Conservation (phyloP, 306 rosid species). For the Trichosanthes cucumerina region DNA sequence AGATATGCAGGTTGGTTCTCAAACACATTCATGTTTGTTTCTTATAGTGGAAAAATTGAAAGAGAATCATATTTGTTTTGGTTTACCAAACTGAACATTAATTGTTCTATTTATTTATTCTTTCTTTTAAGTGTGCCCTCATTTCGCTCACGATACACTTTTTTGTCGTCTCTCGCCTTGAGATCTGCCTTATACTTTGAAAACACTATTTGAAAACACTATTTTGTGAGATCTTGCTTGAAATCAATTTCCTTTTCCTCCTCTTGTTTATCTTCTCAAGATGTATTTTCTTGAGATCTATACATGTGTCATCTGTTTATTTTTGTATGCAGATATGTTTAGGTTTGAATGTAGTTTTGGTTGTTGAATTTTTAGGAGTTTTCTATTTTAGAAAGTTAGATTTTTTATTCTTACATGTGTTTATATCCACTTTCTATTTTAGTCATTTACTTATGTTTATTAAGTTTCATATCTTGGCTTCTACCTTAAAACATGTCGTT, state of each 20-base stretch:
- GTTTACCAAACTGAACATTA: neutral
- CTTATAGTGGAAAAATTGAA: neutral
- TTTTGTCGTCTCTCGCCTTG: too few species aligned
- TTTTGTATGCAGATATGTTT: too few species aligned
- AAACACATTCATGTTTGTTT: neutral
- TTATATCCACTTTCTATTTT: neutral
- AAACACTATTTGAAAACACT: too few species aligned
- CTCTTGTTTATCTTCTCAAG: neutral
- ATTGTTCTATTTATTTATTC: too few species aligned
- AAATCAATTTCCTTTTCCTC: neutral
- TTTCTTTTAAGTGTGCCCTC: too few species aligned
- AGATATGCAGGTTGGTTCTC: constrained; percentile 41
- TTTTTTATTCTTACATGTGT: too few species aligned
- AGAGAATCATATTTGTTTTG: neutral
- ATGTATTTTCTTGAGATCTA: neutral
- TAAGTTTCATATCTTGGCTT: neutral
- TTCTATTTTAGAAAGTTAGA: neutral
- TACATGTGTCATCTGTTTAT: neutral
- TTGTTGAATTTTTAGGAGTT: neutral
- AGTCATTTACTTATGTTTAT: neutral
- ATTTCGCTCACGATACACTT: too few species aligned
- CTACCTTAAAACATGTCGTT: neutral
- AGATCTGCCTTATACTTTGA: too few species aligned
- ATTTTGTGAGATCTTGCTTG: neutral
- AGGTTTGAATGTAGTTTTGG: neutral